Percentiles rank a stretch among this genome's conserved stretches.
These are phyloP conservation scores for Primulina tabacum DNA, from an alignment of 257 asterid species.

Conservation along the genomic window DNA sequence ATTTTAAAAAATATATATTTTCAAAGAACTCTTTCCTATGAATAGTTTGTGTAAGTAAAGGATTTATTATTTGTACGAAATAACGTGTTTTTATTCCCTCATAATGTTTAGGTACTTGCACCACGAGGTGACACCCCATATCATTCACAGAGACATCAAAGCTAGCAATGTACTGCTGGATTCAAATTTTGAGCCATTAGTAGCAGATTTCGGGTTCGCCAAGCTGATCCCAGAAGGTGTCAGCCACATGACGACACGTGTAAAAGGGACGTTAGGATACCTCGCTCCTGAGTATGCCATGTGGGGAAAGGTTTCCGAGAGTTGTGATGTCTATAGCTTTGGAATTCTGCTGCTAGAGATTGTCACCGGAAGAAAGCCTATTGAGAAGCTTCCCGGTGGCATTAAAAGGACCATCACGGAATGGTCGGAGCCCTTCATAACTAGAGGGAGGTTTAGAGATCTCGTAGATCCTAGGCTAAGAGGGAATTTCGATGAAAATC, in stretches of 20 bases:
- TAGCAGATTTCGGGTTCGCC: slow-evolving; percentile 83
- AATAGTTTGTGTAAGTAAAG: too few species aligned
- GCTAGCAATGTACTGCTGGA: slow-evolving; percentile 80
- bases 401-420: slow-evolving; percentile 73
- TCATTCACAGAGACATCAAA: slow-evolving; percentile 76
- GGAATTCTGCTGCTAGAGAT: slow-evolving; percentile 66
- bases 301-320: slow-evolving; percentile 90
- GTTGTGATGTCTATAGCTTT: slow-evolving; percentile 78
- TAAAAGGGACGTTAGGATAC: slow-evolving; percentile 79
- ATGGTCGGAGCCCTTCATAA: slow-evolving; percentile 74
- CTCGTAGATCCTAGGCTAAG: slow-evolving; percentile 64
- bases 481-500: slow-evolving; percentile 56
- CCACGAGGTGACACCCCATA: slow-evolving; percentile 79
- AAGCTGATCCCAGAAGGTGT: slow-evolving; percentile 89
- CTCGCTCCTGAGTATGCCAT: slow-evolving; percentile 85
- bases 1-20: too few species aligned
- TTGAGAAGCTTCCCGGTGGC: slow-evolving; percentile 79
- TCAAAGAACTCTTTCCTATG: too few species aligned
- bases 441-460: slow-evolving; percentile 45
- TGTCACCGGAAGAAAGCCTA: slow-evolving; percentile 70
- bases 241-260: slow-evolving; percentile 89
- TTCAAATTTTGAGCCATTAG: slow-evolving; percentile 67
- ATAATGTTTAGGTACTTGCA: slow-evolving; percentile 56
- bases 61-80: neutral
- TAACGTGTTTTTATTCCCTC: neutral